Conservation (phyloP, 805 yeast genomes). For the Pichia exigua region DNA sequence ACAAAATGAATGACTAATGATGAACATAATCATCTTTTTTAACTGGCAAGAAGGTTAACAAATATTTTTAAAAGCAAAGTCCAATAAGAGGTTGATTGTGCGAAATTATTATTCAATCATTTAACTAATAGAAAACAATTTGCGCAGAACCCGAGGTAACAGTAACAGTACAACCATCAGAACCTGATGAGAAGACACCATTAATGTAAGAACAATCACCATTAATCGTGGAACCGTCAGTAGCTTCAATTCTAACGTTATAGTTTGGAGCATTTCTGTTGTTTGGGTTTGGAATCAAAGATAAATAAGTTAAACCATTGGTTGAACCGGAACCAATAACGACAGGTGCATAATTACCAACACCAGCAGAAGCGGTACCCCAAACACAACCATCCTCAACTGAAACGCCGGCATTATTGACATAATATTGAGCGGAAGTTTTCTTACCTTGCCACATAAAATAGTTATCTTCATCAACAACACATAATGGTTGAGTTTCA, state of each 20-base stretch:
- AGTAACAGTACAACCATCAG: conserved; percentile 91
- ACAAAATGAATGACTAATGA: neutral
- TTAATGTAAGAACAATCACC: conserved; percentile 78
- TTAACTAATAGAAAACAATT: conserved; percentile 56
- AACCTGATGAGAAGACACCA: conserved; percentile 58
- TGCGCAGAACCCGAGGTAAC: conserved; percentile 78
- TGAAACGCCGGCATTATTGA: conserved; percentile 68
- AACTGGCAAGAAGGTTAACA: neutral
- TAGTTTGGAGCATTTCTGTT: conserved; percentile 50
- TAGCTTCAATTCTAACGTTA: conserved; percentile 72
- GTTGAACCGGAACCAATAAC: conserved; percentile 68
- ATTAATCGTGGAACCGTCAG: conserved; percentile 52
- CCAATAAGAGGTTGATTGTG: neutral
- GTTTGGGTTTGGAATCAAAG: conserved; percentile 74
- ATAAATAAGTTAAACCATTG: conserved; percentile 54
- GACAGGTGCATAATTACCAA: conserved; percentile 78
- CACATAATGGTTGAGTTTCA: conserved; percentile 42
- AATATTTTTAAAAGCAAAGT: neutral
- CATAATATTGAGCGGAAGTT: conserved; percentile 70
- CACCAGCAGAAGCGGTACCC: conserved; percentile 51
- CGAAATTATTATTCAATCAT: neutral
- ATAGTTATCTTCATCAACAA: conserved; percentile 53
- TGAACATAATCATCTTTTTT: neutral
- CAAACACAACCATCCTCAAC: conserved; percentile 64
- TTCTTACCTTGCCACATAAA: conserved; percentile 54